Conservation (phyloP, 192 early-diverging fungal species). For the Powellomyces hirtus region DNA sequence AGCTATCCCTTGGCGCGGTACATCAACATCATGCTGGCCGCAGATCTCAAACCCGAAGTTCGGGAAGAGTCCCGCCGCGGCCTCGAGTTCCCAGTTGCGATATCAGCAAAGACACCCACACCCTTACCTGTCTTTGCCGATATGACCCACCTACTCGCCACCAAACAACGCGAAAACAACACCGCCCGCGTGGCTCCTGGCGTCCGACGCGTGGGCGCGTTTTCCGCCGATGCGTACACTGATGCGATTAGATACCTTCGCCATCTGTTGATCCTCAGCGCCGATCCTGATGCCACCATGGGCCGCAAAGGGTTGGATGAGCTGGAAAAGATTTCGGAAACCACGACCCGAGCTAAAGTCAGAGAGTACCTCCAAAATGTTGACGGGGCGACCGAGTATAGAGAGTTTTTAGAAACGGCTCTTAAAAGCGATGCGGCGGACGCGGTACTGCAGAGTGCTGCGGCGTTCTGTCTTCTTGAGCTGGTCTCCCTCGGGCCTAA, state of each 20-base stretch:
- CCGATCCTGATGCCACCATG: slow-evolving; percentile 54
- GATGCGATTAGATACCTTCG: slow-evolving; percentile 64
- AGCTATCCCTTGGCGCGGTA: slow-evolving; percentile 40
- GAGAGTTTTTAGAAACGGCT: slow-evolving; percentile 59
- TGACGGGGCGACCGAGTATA: slow-evolving; percentile 45
- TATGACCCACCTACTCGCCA: slow-evolving; percentile 3
- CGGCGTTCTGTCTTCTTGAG: slow-evolving; percentile 65
- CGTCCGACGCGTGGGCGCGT: slow-evolving; percentile 43
- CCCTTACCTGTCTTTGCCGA: slow-evolving; percentile 28
- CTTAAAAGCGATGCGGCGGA: slow-evolving; percentile 53
- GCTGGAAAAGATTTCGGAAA: slow-evolving; percentile 17
- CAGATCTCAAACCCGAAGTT: slow-evolving; percentile 51
- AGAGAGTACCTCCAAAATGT: slow-evolving; percentile 1
- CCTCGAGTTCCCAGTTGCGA: slow-evolving; percentile 42
- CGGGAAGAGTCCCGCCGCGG: slow-evolving; percentile 45
- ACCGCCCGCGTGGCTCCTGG: neutral
- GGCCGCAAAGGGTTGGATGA: slow-evolving; percentile 29
- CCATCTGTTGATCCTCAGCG: slow-evolving; percentile 53
- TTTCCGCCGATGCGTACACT: slow-evolving; percentile 61
- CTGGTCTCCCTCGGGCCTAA: slow-evolving; percentile 67
- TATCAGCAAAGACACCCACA: too few relatives aligned
- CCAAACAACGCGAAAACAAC: slow-evolving; percentile 1
- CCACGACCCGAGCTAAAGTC: slow-evolving; percentile 20
- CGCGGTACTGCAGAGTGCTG: slow-evolving; percentile 60
- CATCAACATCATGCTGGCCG: slow-evolving; percentile 37